Evolutionary conservation across 192 early-diverging fungal genomes (phyloP).

Genomic region (Coemansia interrupta): DNA sequence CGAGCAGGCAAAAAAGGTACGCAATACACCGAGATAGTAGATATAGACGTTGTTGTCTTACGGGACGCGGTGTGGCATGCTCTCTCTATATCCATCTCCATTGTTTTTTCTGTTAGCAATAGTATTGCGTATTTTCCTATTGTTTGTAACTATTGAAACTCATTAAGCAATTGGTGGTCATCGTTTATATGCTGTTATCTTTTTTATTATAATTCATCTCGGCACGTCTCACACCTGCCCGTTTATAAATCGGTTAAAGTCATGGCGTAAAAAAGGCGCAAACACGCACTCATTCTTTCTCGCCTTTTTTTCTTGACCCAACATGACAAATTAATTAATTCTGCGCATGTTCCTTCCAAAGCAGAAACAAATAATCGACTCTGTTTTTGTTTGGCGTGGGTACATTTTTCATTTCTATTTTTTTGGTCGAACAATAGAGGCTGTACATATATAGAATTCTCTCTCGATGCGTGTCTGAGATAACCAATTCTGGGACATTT

Average conservation of each 20-base stretch:
- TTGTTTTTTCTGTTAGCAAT: neutral
- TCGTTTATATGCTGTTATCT: no score
- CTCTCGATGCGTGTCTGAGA: neutral
- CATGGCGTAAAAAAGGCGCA: neutral
- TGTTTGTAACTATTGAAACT: no score
- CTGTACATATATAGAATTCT: conserved; percentile 7
- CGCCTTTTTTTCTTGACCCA: neutral
- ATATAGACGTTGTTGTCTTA: no score
- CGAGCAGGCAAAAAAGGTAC: neutral
- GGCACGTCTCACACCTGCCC: no score
- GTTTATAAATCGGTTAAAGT: no score
- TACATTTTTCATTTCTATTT: neutral
- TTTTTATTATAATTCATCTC: no score
- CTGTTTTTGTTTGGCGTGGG: no score
- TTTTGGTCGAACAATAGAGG: conserved; percentile 2
- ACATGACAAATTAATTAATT: neutral
- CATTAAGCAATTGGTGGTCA: no score
- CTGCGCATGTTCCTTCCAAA: neutral
- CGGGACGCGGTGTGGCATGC: no score
- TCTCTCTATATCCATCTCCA: neutral
- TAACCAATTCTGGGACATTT: neutral
- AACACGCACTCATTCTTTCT: neutral
- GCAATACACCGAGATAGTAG: no score
- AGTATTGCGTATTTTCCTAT: neutral
- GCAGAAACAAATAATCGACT: neutral